Base-by-base conservation (phyloP, 768 basidiomycete genomes). In the Agaricus subrufescens region DNA sequence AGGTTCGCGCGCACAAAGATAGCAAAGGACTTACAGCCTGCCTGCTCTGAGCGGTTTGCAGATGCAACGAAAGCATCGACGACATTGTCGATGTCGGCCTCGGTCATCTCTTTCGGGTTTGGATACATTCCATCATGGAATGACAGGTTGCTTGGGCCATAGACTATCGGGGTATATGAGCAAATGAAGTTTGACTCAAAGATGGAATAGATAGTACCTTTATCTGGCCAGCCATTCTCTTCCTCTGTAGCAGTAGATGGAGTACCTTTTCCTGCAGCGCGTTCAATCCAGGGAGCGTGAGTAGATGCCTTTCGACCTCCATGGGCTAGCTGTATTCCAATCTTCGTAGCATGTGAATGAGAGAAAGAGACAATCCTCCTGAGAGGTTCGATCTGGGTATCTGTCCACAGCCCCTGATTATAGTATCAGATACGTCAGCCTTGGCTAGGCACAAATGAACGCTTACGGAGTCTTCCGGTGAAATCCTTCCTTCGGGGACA, bases 251-350 rank as follows among this genome's bases (percentile, higher is more conserved):
- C 79, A 12, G 76, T 72, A 55, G 71, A 63, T 1, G 66, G 66
- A 49, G 52, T 52, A 49, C 59, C 72, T 53, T 34, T 72, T 66
- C 62, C 72, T 10, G 67, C 70, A 44, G 69, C 73, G 7, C 65
- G 53, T 54, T 69, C 75, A 27, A 87, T 76, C 87, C 86, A 92
- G 1, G 88, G 86, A 1, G 89, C 78, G 50, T 79, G 74, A 0
- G 83, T 86, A 8, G 82, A 85, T 0, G 87, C 85, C 66, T 95
- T 94, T 34, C 80, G 71, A 10, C 80, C 80, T 3, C 86, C 88
- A 66, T 94, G 91, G 0, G 83, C 81, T 19, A 94, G 81, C 65
- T 94, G 92, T 31, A 94, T 76, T 1, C 88, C 92, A 27, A 94
- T 84, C 47, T 79, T 75, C 1, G 85, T 79, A 8, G 82, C 85